A percentile compares a stretch with the other conserved stretches of the same genome.
These are phyloP conservation scores for Syzygium oleosum DNA, from an alignment of 345 rosid genomes.

Conservation along the genomic window DNA sequence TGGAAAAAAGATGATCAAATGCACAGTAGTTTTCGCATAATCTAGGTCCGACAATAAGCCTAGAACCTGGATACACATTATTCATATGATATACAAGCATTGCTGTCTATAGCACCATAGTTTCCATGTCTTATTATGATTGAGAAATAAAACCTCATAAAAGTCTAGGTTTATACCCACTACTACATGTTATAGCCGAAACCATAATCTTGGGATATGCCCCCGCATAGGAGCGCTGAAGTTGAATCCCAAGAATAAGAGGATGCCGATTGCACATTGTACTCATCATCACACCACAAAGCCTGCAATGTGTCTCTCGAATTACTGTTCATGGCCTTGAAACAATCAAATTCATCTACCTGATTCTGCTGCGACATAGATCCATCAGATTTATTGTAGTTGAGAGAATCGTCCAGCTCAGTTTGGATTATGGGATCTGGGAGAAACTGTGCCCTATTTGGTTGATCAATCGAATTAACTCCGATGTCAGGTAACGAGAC, in stretches of 20 bases:
- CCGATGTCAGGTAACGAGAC: not conserved
- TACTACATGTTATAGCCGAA: not conserved
- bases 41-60: not conserved
- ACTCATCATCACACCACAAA: not conserved
- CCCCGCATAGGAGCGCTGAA: not conserved
- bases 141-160: not conserved
- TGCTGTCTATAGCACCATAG: not conserved
- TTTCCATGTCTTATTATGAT: not conserved
- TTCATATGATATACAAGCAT: not conserved
- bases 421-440: not conserved
- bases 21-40: conserved; percentile 5
- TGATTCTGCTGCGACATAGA: conserved; percentile 19
- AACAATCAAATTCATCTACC: conserved; percentile 34
- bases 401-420: not conserved
- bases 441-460: not conserved
- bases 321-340: conserved; percentile 13
- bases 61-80: not conserved
- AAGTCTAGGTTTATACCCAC: not conserved
- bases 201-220: not conserved
- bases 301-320: not conserved
- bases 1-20: not conserved
- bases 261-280: not conserved
- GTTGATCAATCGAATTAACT: not conserved
- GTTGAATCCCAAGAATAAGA: not conserved
- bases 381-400: conserved; percentile 16